phyloP scores from a whole-genome alignment of 768 basidiomycete species.

The Calocybe indica region DNA sequence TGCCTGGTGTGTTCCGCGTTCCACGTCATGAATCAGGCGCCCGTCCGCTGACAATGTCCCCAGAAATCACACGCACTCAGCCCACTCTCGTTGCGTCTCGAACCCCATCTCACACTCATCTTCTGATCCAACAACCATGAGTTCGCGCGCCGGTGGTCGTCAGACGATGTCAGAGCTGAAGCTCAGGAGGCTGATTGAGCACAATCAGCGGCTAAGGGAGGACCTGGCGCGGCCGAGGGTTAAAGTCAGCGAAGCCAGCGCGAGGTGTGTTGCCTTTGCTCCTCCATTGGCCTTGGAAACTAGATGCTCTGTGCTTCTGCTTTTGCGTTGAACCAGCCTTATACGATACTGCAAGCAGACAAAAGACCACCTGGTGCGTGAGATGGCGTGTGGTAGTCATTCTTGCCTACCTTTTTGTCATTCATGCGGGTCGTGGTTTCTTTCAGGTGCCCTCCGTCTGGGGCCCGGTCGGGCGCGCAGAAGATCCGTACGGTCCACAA shows the following conservation, averaged over 20 bases:
- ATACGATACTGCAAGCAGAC: constrained; percentile 94
- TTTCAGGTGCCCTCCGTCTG: constrained; percentile 89
- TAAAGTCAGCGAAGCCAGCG: constrained; percentile 86
- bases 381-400: neutral
- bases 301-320: neutral
- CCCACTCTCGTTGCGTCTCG: constrained; percentile 6
- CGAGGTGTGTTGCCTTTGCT: constrained; percentile 52
- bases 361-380: constrained; percentile 63
- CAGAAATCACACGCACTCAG: constrained; percentile 2
- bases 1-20: too few species aligned
- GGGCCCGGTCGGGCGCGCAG: constrained; percentile 88
- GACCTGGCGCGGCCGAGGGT: constrained; percentile 87
- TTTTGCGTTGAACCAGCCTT: constrained; percentile 45
- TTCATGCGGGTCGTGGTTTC: too few species aligned
- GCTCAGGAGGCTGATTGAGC: constrained; percentile 88
- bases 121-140: constrained; percentile 33
- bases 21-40: too few species aligned
- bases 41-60: too few species aligned
- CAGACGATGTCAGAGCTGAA: constrained; percentile 99
- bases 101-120: constrained; percentile 10
- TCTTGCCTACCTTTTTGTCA: constrained; percentile 3
- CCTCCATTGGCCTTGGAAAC: neutral
- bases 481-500: constrained; percentile 88
- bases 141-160: constrained; percentile 52
- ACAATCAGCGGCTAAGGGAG: constrained; percentile 87